Percentiles rank a stretch among this genome's conserved stretches.
Evolutionary conservation across 192 early-diverging fungal species (phyloP).

Genomic region (Obelidium mucronatum): DNA sequence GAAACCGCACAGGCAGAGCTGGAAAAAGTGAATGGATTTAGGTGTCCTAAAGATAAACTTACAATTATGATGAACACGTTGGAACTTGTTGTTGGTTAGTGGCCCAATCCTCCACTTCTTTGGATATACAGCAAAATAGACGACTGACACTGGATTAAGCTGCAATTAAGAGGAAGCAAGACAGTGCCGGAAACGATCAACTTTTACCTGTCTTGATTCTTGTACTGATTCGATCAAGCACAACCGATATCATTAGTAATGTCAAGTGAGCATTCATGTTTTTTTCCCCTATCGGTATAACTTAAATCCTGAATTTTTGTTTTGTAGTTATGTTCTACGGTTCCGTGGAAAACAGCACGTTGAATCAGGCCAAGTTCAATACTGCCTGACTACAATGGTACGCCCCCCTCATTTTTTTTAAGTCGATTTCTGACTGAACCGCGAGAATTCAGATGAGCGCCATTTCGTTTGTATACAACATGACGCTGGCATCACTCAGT

Average conservation of each 20-base stretch:
- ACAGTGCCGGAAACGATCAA: conserved; percentile 51
- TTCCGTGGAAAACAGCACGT: conserved; percentile 54
- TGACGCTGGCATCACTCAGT: conserved; percentile 54
- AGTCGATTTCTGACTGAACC: background rate
- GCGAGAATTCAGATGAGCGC: conserved; percentile 55
- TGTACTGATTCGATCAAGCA: conserved; percentile 52
- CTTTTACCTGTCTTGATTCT: conserved; percentile 58
- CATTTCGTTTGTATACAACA: conserved; percentile 63
- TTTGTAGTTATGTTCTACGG: conserved; percentile 51
- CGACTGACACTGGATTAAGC: conserved; percentile 24
- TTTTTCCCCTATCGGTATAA: background rate
- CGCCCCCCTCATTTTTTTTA: background rate
- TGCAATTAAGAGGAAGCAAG: conserved; percentile 46
- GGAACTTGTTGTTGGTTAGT: conserved; percentile 50
- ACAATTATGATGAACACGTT: conserved; percentile 50
- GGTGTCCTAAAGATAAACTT: conserved; percentile 56
- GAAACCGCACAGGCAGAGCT: conserved; percentile 57
- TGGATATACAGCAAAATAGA: background rate
- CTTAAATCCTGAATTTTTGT: background rate
- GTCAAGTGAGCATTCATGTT: conserved; percentile 46
- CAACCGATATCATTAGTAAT: conserved; percentile 61
- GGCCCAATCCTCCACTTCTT: background rate
- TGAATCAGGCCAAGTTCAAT: conserved; percentile 56
- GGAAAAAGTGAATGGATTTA: conserved; percentile 51
- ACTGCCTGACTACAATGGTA: conserved; percentile 57